Conservation (phyloP, 306 rosid species). For the Lupinus albus region DNA sequence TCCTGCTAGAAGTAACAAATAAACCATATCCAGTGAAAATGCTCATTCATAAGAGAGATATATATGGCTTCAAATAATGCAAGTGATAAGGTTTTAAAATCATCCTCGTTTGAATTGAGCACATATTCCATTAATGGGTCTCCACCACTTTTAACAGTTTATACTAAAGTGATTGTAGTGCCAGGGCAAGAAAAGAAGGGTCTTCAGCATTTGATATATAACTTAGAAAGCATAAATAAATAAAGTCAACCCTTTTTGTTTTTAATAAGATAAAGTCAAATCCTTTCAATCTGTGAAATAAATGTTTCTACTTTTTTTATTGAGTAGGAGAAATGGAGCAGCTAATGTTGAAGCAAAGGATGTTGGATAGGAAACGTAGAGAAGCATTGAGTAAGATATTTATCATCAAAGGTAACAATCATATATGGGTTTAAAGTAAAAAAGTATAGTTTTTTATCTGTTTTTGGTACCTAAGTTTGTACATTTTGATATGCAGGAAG, state of each 20-base stretch:
- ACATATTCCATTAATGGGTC: conserved; percentile 58
- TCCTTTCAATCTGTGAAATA: conserved; percentile 13
- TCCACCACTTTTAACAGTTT: conserved; percentile 52
- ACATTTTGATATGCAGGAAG: conserved; percentile 63
- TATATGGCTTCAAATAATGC: conserved; percentile 50
- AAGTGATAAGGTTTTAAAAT: conserved; percentile 46
- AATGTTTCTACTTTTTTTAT: conserved; percentile 35
- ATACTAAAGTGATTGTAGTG: conserved; percentile 75
- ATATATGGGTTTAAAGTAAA: not conserved
- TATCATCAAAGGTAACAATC: conserved; percentile 76
- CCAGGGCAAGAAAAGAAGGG: conserved; percentile 71
- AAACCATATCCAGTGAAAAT: conserved; percentile 38
- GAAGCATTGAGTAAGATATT: conserved; percentile 83
- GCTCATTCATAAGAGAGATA: conserved; percentile 56
- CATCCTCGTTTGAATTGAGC: conserved; percentile 56
- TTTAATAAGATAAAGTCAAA: not conserved
- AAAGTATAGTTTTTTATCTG: not conserved
- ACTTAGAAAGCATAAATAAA: conserved; percentile 61
- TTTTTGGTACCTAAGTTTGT: conserved; percentile 9
- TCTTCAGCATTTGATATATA: conserved; percentile 56
- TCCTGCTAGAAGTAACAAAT: conserved; percentile 3
- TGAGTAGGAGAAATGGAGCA: conserved; percentile 69
- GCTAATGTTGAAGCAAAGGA: conserved; percentile 59
- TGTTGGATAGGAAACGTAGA: conserved; percentile 59
- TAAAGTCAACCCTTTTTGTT: conserved; percentile 22